Base-by-base conservation (phyloP, 129 eudicot genomes). In the Helianthus tuberosus region DNA sequence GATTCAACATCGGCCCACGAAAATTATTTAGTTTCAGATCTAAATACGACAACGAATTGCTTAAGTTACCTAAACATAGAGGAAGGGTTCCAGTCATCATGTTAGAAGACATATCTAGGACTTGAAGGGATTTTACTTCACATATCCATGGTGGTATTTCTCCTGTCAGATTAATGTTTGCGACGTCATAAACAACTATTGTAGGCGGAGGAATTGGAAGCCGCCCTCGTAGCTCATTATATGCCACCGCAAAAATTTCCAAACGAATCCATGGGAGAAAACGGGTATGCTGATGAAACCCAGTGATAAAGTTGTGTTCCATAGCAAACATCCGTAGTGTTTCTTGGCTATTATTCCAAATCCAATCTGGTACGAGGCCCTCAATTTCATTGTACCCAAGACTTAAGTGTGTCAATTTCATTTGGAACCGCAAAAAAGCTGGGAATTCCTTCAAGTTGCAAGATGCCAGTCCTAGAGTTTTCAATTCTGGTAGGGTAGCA, bases 401-500 rank as follows among this genome's bases (percentile, higher is more conserved):
- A 20, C 0, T 0, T 20, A 77, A n/a, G 12, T 0, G 1, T 17
- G 0, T 1, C 58, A 77, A 0, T 9, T 61, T 25, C 35, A 6
- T 16, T 61, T 62, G 81, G 25, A 11, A 61, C 0, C 41, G 65
- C 43, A 77, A 52, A 41, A 75, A 75, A 29, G 64, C 17, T 1
- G 79, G 79, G 29, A 53, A 65, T 23, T 66, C 72, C 23, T 15
- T 75, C 27, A 75, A 11, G 55, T 65, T 64, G 10, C 79, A 75
- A 12, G 44, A 52, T 23, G 66, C 15, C 0, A 75, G 15, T 0
- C 36, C 58, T 23, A 75, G 66, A 15, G 0, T 3, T 57, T 41
- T 20, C 10, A 78, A 15, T 17, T 52, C 10, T 27, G 77, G 73
- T 8, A 59, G 51, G 51, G 65, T 69, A 29, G 0, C 27, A 14